These are phyloP conservation scores for Mycena metata DNA, from an alignment of 768 basidiomycete genomes.

Conservation along the genomic window DNA sequence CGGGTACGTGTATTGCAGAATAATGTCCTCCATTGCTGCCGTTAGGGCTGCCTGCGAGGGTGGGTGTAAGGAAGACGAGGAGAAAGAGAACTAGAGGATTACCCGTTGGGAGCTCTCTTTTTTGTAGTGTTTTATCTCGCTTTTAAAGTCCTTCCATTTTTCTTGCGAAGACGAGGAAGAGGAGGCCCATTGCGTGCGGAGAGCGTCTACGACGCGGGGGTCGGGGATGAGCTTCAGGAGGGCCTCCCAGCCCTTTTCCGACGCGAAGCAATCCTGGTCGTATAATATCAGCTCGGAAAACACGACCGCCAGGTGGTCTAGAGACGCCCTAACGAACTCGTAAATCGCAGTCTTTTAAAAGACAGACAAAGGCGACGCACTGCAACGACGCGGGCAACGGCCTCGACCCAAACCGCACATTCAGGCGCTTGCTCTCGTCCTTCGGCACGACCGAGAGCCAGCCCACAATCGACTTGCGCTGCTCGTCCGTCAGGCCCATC, in stretches of 20 bases:
- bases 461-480: slow-evolving; percentile 87
- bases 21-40: slow-evolving; percentile 84
- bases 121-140: slow-evolving; percentile 49
- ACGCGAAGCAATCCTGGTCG: slow-evolving; percentile 88
- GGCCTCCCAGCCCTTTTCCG: slow-evolving; percentile 78
- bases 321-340: slow-evolving; percentile 54
- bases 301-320: slow-evolving; percentile 61
- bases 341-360: neutral
- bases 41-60: slow-evolving; percentile 48
- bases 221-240: slow-evolving; percentile 85
- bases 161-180: slow-evolving; percentile 68
- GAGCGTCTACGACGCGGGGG: slow-evolving; percentile 56
- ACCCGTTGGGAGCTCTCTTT: slow-evolving; percentile 52
- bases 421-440: slow-evolving; percentile 86
- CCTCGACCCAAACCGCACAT: slow-evolving; percentile 65
- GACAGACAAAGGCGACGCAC: slow-evolving; percentile 56
- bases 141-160: slow-evolving; percentile 82
- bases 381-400: slow-evolving; percentile 80
- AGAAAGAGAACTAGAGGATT: slow-evolving; percentile 34
- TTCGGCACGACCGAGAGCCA: slow-evolving; percentile 89
- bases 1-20: slow-evolving; percentile 96
- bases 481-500: slow-evolving; percentile 91
- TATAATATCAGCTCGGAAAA: slow-evolving; percentile 79
- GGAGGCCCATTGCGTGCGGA: slow-evolving; percentile 72
- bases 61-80: neutral